Conservation (phyloP, 176 grass and related monocot genomes). For the Oropetium thomaeum region DNA sequence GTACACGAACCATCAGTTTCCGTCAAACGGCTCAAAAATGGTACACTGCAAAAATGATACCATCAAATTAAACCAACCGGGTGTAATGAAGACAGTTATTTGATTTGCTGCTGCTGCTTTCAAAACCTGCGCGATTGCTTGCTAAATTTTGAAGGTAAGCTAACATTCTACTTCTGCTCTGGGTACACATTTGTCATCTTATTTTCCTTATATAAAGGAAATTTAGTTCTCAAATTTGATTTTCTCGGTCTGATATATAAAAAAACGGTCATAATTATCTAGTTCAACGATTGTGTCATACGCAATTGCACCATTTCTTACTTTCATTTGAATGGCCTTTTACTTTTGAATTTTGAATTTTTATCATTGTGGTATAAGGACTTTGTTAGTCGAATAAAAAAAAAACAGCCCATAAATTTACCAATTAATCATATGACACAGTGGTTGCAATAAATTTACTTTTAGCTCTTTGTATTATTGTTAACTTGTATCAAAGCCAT, state of each 20-base stretch:
- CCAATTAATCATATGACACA: background rate
- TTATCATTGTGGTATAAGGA: no score
- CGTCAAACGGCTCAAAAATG: background rate
- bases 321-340: no score
- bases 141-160: background rate
- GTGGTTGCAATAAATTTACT: no score
- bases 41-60: background rate
- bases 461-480: background rate
- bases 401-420: background rate
- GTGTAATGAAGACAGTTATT: background rate
- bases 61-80: background rate
- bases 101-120: background rate
- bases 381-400: no score
- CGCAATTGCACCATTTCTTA: no score
- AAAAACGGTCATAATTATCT: no score
- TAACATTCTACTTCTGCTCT: background rate
- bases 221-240: background rate
- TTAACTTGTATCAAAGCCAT: background rate
- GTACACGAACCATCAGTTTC: background rate
- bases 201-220: background rate
- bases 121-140: background rate
- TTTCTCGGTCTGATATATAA: background rate
- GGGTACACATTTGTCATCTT: background rate
- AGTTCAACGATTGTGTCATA: no score
- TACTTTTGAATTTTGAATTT: no score